These are phyloP conservation scores for Penicillium vulpinum DNA, from an alignment of 2,329 filamentous ascomycete genomes.

Conservation along the genomic window DNA sequence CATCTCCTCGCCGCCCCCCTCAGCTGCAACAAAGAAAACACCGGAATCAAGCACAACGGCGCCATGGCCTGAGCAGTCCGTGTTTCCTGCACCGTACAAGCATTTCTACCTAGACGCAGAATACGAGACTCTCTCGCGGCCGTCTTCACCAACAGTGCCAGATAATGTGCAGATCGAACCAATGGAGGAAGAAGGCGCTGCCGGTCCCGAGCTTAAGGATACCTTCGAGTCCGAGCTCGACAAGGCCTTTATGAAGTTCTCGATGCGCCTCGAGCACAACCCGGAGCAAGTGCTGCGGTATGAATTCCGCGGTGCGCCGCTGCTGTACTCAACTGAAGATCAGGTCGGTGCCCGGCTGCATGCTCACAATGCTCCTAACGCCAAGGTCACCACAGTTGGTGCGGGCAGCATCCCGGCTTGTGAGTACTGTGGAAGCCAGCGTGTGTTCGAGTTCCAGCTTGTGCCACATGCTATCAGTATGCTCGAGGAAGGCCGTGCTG, in stretches of 20 bases:
- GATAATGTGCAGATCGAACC: slow-evolving; percentile 48
- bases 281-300: slow-evolving; percentile 81
- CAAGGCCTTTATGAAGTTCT: slow-evolving; percentile 76
- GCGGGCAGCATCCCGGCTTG: slow-evolving; percentile 67
- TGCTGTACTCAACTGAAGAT: slow-evolving; percentile 81
- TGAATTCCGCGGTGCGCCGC: slow-evolving; percentile 69
- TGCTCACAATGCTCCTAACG: slow-evolving; percentile 21
- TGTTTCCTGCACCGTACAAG: slow-evolving; percentile 71
- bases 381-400: slow-evolving; percentile 30
- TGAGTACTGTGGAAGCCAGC: slow-evolving; percentile 68
- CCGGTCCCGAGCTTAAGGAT: slow-evolving; percentile 58
- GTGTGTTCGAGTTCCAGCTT: slow-evolving; percentile 89
- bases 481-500: slow-evolving; percentile 71
- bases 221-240: slow-evolving; percentile 75
- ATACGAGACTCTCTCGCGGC: slow-evolving; percentile 75
- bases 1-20: slow-evolving; percentile 36
- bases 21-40: slow-evolving; percentile 27
- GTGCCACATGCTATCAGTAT: slow-evolving; percentile 87
- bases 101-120: slow-evolving; percentile 84
- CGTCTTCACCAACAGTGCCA: slow-evolving; percentile 51
- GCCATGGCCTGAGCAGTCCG: slow-evolving; percentile 71
- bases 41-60: slow-evolving; percentile 58
- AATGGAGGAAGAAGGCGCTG: slow-evolving; percentile 37
- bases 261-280: slow-evolving; percentile 74
- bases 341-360: slow-evolving; percentile 66